phyloP scores from a whole-genome alignment of 163 green algal species.

The Trebouxiophyceae sp. region DNA sequence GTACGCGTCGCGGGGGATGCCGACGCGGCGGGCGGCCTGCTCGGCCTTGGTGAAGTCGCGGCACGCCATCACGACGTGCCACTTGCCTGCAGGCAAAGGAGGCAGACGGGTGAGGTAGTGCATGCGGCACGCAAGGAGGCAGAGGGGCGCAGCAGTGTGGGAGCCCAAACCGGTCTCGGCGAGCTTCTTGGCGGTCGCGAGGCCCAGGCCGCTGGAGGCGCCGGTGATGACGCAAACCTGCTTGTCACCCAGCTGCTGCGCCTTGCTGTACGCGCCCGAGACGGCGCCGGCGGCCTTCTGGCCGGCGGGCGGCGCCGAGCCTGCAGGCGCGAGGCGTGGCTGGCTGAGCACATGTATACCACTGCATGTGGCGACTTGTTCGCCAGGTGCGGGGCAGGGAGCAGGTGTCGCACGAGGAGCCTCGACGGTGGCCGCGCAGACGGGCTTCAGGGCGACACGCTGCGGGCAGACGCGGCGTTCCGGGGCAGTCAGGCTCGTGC shows the following conservation, averaged over 20 bases:
- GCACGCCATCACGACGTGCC: conserved; percentile 74
- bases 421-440: too few relatives aligned
- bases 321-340: too few relatives aligned
- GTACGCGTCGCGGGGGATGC: conserved; percentile 59
- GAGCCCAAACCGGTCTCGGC: conserved; percentile 26
- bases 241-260: conserved; percentile 4
- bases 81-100: conserved; percentile 38
- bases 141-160: not conserved
- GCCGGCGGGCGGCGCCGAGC: too few relatives aligned
- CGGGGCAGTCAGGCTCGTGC: too few relatives aligned
- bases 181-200: conserved; percentile 62
- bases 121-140: not conserved
- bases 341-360: too few relatives aligned
- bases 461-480: too few relatives aligned
- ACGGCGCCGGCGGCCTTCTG: not conserved
- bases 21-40: conserved; percentile 22
- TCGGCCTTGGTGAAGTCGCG: conserved; percentile 66
- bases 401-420: too few relatives aligned
- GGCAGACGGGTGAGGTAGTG: not conserved
- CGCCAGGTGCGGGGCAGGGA: too few relatives aligned
- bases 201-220: conserved; percentile 82
- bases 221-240: conserved; percentile 64
- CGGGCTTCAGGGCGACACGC: too few relatives aligned
- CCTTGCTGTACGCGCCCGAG: not conserved
- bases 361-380: too few relatives aligned